Evolutionary conservation across 306 rosid species (phyloP).

Genomic region (Lathyrus oleraceus): DNA sequence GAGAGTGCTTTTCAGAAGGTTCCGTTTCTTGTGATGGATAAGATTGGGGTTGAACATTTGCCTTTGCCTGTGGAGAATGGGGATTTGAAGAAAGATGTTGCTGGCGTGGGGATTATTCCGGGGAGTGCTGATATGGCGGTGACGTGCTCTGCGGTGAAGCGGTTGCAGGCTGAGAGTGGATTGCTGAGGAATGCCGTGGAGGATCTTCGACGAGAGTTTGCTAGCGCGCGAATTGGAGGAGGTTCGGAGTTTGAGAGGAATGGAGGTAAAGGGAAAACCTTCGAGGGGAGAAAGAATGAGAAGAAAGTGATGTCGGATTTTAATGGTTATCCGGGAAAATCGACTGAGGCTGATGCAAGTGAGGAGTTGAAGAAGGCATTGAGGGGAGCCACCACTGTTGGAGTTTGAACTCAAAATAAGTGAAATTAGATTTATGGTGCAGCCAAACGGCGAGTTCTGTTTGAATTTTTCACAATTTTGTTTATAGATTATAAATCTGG

Average conservation of each 20-base stretch:
- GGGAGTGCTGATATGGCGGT: slow-evolving; percentile 51
- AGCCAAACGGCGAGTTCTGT: neutral
- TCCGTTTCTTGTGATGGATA: slow-evolving; percentile 85
- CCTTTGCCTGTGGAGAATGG: slow-evolving; percentile 9
- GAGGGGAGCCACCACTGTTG: slow-evolving; percentile 29
- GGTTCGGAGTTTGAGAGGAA: slow-evolving; percentile 40
- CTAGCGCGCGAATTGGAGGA: slow-evolving; percentile 4
- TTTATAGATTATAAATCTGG: neutral
- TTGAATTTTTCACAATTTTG: slow-evolving; percentile 10
- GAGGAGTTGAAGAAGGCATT: slow-evolving; percentile 64
- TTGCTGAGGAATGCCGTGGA: slow-evolving; percentile 72
- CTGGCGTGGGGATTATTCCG: slow-evolving; percentile 12
- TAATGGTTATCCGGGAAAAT: slow-evolving; percentile 32
- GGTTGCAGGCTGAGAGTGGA: slow-evolving; percentile 66
- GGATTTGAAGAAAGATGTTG: slow-evolving; percentile 37
- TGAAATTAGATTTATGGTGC: neutral
- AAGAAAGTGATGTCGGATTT: slow-evolving; percentile 46
- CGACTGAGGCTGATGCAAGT: slow-evolving; percentile 41
- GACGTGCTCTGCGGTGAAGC: too few species aligned
- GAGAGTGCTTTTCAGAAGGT: slow-evolving; percentile 49
- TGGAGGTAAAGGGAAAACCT: slow-evolving; percentile 36
- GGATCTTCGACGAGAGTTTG: slow-evolving; percentile 69
- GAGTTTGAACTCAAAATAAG: slow-evolving; percentile 6
- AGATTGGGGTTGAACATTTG: slow-evolving; percentile 84
- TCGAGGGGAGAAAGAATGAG: slow-evolving; percentile 46